Conservation (phyloP, 2,329 filamentous ascomycete species). For the Exophiala sideris region DNA sequence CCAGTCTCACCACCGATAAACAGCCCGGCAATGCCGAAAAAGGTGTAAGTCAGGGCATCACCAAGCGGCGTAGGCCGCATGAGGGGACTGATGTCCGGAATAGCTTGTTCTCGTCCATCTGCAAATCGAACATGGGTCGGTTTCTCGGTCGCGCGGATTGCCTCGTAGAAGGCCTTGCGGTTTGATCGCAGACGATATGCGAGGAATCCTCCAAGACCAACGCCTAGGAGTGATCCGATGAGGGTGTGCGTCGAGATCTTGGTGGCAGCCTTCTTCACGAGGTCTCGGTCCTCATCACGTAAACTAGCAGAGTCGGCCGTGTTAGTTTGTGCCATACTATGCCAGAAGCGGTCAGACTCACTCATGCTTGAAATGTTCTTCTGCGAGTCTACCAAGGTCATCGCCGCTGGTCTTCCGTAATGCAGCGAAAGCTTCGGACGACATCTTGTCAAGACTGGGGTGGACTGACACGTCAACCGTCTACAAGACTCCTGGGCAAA, state of each 20-base stretch:
- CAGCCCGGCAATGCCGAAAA: slow-evolving; percentile 60
- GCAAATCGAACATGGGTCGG: slow-evolving; percentile 62
- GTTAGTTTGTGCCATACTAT: not conserved
- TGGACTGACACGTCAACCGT: not conserved
- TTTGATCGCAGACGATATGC: slow-evolving; percentile 56
- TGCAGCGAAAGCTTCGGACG: slow-evolving; percentile 46
- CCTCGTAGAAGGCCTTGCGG: slow-evolving; percentile 58
- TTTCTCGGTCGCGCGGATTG: slow-evolving; percentile 59
- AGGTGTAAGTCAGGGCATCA: slow-evolving; percentile 61
- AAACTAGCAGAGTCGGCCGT: slow-evolving; percentile 38
- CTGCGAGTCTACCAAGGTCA: slow-evolving; percentile 54
- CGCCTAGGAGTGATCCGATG: slow-evolving; percentile 58
- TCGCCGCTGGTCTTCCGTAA: slow-evolving; percentile 46
- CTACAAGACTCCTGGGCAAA: not conserved
- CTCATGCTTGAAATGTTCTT: slow-evolving; percentile 59
- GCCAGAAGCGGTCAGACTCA: slow-evolving; percentile 26
- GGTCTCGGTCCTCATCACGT: slow-evolving; percentile 56
- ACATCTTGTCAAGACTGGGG: slow-evolving; percentile 22
- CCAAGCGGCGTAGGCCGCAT: slow-evolving; percentile 57
- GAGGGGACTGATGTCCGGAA: slow-evolving; percentile 60
- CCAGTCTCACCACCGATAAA: slow-evolving; percentile 64
- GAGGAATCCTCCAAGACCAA: slow-evolving; percentile 57
- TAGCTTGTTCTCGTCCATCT: slow-evolving; percentile 56
- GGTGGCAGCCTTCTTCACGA: slow-evolving; percentile 53
- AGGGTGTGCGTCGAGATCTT: slow-evolving; percentile 55